phyloP scores from a whole-genome alignment of 495 filamentous ascomycete genomes.

The Penicillium lagena region DNA sequence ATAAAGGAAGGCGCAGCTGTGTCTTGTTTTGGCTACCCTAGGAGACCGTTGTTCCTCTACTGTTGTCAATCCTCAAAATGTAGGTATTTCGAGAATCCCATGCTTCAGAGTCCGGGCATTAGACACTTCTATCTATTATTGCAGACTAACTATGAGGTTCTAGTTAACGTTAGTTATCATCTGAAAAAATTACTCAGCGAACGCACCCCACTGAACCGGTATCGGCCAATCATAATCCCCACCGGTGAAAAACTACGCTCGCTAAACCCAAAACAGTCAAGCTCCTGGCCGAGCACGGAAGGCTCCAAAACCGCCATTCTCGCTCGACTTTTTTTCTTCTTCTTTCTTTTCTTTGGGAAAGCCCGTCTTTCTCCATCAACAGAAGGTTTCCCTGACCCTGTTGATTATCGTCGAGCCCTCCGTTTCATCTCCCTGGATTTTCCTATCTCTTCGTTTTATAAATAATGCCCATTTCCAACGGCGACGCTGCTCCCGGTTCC shows the following conservation, averaged over 20 bases:
- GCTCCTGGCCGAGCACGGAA: constrained; percentile 14
- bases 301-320: constrained; percentile 31
- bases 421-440: constrained; percentile 1
- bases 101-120: no score
- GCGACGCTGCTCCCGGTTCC: constrained; percentile 39
- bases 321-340: constrained; percentile 37
- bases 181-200: no score
- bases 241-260: not conserved
- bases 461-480: constrained; percentile 67
- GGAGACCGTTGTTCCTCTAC: no score
- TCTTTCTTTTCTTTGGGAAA: constrained; percentile 51
- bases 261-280: constrained; percentile 17
- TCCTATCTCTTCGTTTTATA: constrained; percentile 20
- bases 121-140: no score
- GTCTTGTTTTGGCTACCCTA: no score
- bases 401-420: constrained; percentile 29
- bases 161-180: no score
- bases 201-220: no score
- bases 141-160: no score
- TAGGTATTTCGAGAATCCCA: no score
- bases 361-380: constrained; percentile 48
- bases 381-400: constrained; percentile 38
- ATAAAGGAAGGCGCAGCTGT: no score
- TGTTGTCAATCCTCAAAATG: no score
- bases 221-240: no score